These are phyloP conservation scores for Sutorius australiensis DNA, from an alignment of 768 basidiomycete species.

Conservation along the genomic window DNA sequence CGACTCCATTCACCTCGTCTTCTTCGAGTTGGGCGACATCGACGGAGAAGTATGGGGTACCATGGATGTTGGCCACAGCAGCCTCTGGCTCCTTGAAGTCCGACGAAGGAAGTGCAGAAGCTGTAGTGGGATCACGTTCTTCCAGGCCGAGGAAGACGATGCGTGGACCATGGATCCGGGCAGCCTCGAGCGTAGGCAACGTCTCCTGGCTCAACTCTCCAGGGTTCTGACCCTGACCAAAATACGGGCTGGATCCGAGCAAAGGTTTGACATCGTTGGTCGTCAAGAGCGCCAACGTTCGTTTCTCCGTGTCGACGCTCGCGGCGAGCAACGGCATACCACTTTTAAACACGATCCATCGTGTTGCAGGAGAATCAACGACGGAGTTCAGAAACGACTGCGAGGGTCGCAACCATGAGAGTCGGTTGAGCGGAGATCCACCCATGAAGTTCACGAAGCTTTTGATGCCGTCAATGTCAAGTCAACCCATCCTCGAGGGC, in stretches of 20 bases:
- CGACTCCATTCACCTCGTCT: slow-evolving; percentile 38
- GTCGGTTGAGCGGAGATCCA: slow-evolving; percentile 73
- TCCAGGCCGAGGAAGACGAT: slow-evolving; percentile 80
- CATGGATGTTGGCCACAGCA: slow-evolving; percentile 59
- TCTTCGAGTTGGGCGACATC: slow-evolving; percentile 60
- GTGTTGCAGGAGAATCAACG: slow-evolving; percentile 52
- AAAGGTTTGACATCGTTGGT: slow-evolving; percentile 61
- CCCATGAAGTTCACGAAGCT: slow-evolving; percentile 50
- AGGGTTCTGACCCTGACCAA: slow-evolving; percentile 60
- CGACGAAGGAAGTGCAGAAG: slow-evolving; percentile 57
- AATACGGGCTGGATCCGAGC: slow-evolving; percentile 65
- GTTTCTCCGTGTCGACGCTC: slow-evolving; percentile 28
- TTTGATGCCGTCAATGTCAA: slow-evolving; percentile 1
- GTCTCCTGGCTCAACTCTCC: slow-evolving; percentile 28
- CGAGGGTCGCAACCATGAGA: slow-evolving; percentile 78
- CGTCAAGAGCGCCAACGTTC: slow-evolving; percentile 49
- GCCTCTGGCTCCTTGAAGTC: slow-evolving; percentile 56
- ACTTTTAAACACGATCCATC: slow-evolving; percentile 75
- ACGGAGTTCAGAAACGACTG: slow-evolving; percentile 73
- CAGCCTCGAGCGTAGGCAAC: slow-evolving; percentile 44
- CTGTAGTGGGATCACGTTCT: slow-evolving; percentile 46
- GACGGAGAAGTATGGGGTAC: slow-evolving; percentile 83
- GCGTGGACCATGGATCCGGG: slow-evolving; percentile 53
- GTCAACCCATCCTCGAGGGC: neutral
- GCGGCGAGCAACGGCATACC: slow-evolving; percentile 63